Percentiles rank a stretch among this genome's conserved stretches.
phyloP scores from a whole-genome alignment of 2,329 filamentous ascomycete species.

The Leptographium galeiforme region DNA sequence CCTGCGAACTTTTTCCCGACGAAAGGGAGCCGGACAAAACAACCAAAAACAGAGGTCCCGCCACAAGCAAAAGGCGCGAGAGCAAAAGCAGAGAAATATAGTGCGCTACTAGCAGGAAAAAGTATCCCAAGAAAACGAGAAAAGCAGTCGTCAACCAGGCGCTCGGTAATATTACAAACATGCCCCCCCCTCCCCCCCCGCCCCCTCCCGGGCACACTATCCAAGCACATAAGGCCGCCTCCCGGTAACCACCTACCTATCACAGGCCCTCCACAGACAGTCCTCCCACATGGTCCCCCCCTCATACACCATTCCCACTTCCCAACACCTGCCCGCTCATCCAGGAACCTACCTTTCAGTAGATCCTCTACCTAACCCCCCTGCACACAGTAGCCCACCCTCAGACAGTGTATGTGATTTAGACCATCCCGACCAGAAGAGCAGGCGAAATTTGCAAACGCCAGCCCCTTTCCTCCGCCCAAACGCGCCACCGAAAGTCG shows the following conservation, averaged over 20 bases:
- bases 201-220: slow-evolving; percentile 3
- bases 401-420: neutral
- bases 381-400: neutral
- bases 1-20: too few relatives aligned
- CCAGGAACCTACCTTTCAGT: neutral
- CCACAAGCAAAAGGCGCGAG: neutral
- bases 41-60: neutral
- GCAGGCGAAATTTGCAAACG: slow-evolving; percentile 1
- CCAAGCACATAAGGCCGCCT: slow-evolving; percentile 1
- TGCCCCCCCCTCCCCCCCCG: neutral
- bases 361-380: neutral
- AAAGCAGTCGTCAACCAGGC: neutral
- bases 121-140: slow-evolving; percentile 3
- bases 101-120: neutral
- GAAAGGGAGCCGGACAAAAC: too few relatives aligned
- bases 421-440: slow-evolving; percentile 2
- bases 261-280: neutral
- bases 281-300: neutral
- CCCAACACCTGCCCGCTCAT: neutral
- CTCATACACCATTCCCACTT: neutral
- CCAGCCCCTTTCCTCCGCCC: neutral
- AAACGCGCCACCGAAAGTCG: neutral
- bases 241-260: neutral
- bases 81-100: neutral
- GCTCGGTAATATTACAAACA: slow-evolving; percentile 11